Base-by-base conservation (phyloP, 345 rosid genomes). In the Moricandia moricandioides region DNA sequence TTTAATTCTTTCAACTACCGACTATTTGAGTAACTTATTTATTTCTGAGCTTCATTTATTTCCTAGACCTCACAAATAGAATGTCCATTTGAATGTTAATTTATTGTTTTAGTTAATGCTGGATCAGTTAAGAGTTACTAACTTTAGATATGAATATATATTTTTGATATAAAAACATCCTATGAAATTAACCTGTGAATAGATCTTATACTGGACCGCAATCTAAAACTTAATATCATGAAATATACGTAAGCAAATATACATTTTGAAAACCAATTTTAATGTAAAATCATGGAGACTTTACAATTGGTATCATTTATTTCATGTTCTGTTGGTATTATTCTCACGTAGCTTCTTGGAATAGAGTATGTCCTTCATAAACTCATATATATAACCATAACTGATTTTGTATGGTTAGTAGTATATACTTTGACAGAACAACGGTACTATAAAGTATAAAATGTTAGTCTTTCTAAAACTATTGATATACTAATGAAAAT, bases 311-410 rank as follows among this genome's bases (percentile, higher is more conserved):
- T 14, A 29, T 65, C 24, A 65, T n/a, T 14, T 27, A 43, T 21
- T 26, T 45, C 35, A 27, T n/a, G 45, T 65, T 65, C 69, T 65
- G 31, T 65, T 65, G 55, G 17, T 13, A 40, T 43, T 7, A 2
- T 24, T 64, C 68, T 64, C 55, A 40, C 68, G 24, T 10, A 17
- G 26, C 35, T 26, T 64, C 54, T 65, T 65, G 57, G 69, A 65
- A 43, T 43, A 43, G 21, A 65, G 18, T 37, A 5, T 37, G 16
- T 65, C 45, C 18, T 3, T 12, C 67, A 37, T 18, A 62, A 18
- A 21, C 24, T 21, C 24, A 21, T 21, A 21, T 21, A 21, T 21
- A 21, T 21, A 21, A 21, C 24, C 24, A 21, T 21, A 0, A 21
- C 24, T 21, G 2, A 21, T 21, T 21, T 21, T 21, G 24, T 1